Evolutionary conservation across 192 early-diverging fungal species (phyloP).

Genomic region (Paraglomus brasilianum): DNA sequence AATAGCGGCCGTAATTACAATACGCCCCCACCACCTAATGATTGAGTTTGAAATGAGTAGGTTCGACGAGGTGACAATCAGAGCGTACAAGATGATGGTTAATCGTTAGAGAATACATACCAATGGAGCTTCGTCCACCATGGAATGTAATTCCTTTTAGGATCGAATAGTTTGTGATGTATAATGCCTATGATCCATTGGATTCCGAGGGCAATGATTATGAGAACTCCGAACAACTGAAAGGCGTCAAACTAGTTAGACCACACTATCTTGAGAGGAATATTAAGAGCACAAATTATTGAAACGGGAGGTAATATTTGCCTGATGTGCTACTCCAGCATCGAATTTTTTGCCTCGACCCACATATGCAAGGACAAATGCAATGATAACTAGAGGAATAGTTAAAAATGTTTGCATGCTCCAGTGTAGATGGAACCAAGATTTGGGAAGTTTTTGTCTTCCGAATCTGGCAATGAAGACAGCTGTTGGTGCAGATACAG

Average conservation of each 20-base stretch:
- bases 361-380: background rate
- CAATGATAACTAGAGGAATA: background rate
- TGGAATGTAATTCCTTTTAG: conserved; percentile 13
- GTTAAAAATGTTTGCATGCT: conserved; percentile 7
- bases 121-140: conserved; percentile 34
- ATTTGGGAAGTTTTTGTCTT: background rate
- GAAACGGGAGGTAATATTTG: background rate
- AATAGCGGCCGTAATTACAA: background rate
- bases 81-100: too few species aligned
- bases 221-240: conserved; percentile 13
- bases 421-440: conserved; percentile 19
- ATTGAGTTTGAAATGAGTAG: background rate
- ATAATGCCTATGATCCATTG: conserved; percentile 14
- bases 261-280: too few species aligned
- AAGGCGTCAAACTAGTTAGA: too few species aligned
- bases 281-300: too few species aligned
- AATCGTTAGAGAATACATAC: background rate
- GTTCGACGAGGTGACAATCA: background rate
- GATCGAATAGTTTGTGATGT: conserved; percentile 22
- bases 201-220: conserved; percentile 6
- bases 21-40: conserved; percentile 25
- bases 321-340: background rate
- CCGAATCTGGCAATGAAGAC: conserved; percentile 23
- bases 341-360: background rate
- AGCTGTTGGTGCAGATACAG: background rate